A percentile compares a stretch with the other conserved stretches of the same genome.
These are phyloP conservation scores for Cichorium intybus DNA, from an alignment of 140 eudicot species.

Conservation along the genomic window DNA sequence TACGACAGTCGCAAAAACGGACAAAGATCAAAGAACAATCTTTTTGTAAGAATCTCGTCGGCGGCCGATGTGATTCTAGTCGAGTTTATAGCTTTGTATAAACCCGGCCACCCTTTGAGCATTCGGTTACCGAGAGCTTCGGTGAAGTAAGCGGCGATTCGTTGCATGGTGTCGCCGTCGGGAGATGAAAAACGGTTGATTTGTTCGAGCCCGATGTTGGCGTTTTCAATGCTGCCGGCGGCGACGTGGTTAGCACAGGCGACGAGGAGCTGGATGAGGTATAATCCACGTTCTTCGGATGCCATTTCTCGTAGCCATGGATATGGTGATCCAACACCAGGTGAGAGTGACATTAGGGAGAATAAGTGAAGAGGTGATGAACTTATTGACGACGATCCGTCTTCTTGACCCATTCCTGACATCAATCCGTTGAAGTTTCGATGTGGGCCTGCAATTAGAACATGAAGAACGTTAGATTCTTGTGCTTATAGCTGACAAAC, in stretches of 20 bases:
- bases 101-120: constrained; percentile 72
- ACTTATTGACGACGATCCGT: constrained; percentile 58
- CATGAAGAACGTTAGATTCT: not conserved
- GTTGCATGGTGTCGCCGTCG: constrained; percentile 76
- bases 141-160: constrained; percentile 77
- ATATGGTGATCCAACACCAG: constrained; percentile 70
- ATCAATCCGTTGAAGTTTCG: not conserved
- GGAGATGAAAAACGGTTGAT: constrained; percentile 70
- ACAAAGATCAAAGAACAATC: constrained; percentile 62
- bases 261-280: constrained; percentile 55
- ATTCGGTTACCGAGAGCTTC: constrained; percentile 84
- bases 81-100: constrained; percentile 72
- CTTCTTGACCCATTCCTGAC: constrained; percentile 62
- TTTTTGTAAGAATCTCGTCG: constrained; percentile 52
- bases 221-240: constrained; percentile 67
- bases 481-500: too few relatives aligned
- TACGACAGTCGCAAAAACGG: constrained; percentile 63
- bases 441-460: constrained; percentile 1
- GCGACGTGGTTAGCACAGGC: constrained; percentile 79
- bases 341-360: constrained; percentile 66
- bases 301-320: constrained; percentile 68
- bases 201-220: constrained; percentile 59
- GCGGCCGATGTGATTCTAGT: constrained; percentile 44
- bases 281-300: constrained; percentile 75
- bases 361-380: constrained; percentile 67